Evolutionary conservation across 805 yeast genomes (phyloP).

Genomic region (Yamadazyma takamatsuzukensis): DNA sequence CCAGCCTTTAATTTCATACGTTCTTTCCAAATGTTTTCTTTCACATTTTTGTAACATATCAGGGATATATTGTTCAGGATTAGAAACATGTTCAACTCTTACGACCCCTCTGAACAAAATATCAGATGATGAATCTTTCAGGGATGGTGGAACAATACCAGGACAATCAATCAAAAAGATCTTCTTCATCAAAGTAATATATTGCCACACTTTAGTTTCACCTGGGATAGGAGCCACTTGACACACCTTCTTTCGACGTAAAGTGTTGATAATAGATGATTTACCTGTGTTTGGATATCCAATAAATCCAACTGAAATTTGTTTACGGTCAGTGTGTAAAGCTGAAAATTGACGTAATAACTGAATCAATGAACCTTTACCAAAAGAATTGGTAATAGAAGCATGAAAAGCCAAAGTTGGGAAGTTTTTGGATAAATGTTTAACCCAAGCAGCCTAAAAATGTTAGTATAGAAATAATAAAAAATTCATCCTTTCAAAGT

Average conservation of each 20-base stretch:
- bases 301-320: constrained; percentile 93
- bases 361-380: constrained; percentile 95
- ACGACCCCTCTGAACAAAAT: constrained; percentile 95
- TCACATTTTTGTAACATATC: constrained; percentile 83
- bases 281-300: constrained; percentile 99
- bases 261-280: constrained; percentile 90
- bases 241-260: constrained; percentile 93
- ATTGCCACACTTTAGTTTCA: constrained; percentile 99
- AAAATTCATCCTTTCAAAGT: no score
- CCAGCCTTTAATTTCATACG: constrained; percentile 95
- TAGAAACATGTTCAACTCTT: constrained; percentile 94
- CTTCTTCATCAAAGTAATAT: constrained; percentile 93
- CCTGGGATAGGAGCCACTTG: constrained; percentile 98
- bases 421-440: constrained; percentile 81
- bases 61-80: constrained; percentile 94
- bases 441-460: constrained; percentile 95
- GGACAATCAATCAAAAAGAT: constrained; percentile 97
- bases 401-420: constrained; percentile 99
- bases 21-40: constrained; percentile 86
- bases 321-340: constrained; percentile 88
- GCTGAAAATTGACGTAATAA: constrained; percentile 88
- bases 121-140: constrained; percentile 86
- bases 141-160: constrained; percentile 95
- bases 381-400: constrained; percentile 93
- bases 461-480: constrained; percentile 17